Evolutionary conservation across 768 basidiomycete species (phyloP), one percentile per base, ranked within the genome.

Genomic region (Austroboletus festivus): DNA sequence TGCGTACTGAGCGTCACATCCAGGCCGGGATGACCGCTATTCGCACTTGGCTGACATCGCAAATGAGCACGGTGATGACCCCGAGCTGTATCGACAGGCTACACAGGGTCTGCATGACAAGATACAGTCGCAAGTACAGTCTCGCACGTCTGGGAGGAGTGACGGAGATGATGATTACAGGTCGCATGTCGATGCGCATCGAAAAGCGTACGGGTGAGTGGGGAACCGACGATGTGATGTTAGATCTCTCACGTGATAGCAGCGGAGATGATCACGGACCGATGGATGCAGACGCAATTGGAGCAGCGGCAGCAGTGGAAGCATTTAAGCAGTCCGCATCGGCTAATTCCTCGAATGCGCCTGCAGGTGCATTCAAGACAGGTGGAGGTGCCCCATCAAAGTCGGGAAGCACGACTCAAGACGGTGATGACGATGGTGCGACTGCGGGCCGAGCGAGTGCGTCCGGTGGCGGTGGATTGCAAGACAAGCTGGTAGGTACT

Each of bases 181-280:
- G 15, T 13, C 54, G 1, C 66, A 64, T 0, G 43, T 56, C 2
- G 58, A 61, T 18, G 64, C 65, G n/a, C 67, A 67, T 20, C 50
- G 48, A 7, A 67, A 64, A 30, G 67, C 67, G 28, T 68, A 67
- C 24, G 65, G 51, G 65, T 68, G 34, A 53, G 67, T 48, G 19
- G 15, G n/a, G 22, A 4, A n/a, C 1, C 13, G 5, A 22, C 20
- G 31, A 9, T 24, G 23, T 8, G 11, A n/a, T 15, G 15, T 38
- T 19, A 6, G 23, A 33, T 50, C 1, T 20, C n/a, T 21, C 28
- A 47, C 11, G 5, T 38, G 20, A 41, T 38, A 22, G 20, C 30
- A 67, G 56, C 28, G 47, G 30, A 8, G 54, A 54, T 3, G 47
- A 62, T 31, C 45, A 59, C 19, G 61, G 48, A 19, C 62, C 62